Percentiles rank a stretch among this genome's conserved stretches.
These are phyloP conservation scores for Cylindrodendrum hubeiense DNA, from an alignment of 2,329 filamentous ascomycete species.

Conservation along the genomic window DNA sequence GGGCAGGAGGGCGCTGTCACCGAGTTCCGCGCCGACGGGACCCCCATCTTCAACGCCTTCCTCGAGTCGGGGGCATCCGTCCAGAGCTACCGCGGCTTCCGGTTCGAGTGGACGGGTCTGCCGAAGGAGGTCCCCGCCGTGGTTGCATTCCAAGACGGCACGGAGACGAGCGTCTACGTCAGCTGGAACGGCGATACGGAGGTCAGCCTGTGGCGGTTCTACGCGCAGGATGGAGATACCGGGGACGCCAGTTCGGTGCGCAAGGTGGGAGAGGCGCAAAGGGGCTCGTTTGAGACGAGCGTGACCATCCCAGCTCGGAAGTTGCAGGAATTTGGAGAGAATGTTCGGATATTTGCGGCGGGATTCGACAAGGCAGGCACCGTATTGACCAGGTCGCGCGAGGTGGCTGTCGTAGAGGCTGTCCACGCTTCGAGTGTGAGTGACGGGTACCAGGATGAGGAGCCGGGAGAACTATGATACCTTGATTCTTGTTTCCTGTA, in stretches of 20 bases:
- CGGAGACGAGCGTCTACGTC: slow-evolving; percentile 18
- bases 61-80: slow-evolving; percentile 56
- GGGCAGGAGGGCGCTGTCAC: slow-evolving; percentile 63
- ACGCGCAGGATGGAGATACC: slow-evolving; percentile 14
- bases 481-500: slow-evolving; percentile 5
- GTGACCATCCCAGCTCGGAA: neutral
- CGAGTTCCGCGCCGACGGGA: slow-evolving; percentile 59
- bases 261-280: slow-evolving; percentile 15
- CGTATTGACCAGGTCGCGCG: slow-evolving; percentile 10
- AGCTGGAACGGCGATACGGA: slow-evolving; percentile 34
- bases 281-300: slow-evolving; percentile 26
- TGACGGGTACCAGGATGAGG: neutral
- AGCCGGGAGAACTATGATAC: slow-evolving; percentile 17
- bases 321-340: slow-evolving; percentile 1
- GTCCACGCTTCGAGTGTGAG: neutral
- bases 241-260: slow-evolving; percentile 15
- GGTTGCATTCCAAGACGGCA: slow-evolving; percentile 30
- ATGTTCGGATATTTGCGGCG: slow-evolving; percentile 22
- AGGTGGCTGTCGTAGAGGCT: slow-evolving; percentile 14
- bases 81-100: slow-evolving; percentile 67
- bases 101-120: slow-evolving; percentile 64
- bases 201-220: slow-evolving; percentile 30
- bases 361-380: slow-evolving; percentile 20
- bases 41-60: slow-evolving; percentile 64
- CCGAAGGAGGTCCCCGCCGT: slow-evolving; percentile 50